Conservation (phyloP, 306 rosid species). For the Dryas octopetala region DNA sequence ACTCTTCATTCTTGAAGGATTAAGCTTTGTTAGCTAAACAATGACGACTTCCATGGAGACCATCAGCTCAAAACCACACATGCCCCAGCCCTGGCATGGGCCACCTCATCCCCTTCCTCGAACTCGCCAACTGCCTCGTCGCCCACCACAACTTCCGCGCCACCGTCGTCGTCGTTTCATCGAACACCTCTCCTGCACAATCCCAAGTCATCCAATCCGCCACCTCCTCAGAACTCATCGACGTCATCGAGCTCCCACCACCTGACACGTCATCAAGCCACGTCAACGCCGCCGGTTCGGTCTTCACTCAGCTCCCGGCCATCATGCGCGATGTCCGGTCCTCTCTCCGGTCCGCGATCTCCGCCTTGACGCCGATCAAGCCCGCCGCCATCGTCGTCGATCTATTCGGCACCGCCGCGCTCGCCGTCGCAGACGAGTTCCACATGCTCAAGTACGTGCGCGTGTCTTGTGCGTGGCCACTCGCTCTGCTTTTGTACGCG, state of each 20-base stretch:
- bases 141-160: slow-evolving; percentile 1
- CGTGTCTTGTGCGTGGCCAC: slow-evolving; percentile 42
- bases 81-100: slow-evolving; percentile 7
- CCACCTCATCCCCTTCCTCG: slow-evolving; percentile 1
- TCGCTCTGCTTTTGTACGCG: slow-evolving; percentile 22
- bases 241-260: slow-evolving; percentile 37
- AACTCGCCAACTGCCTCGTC: slow-evolving; percentile 5
- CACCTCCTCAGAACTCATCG: slow-evolving; percentile 3
- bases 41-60: neutral
- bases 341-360: slow-evolving; percentile 1
- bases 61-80: neutral
- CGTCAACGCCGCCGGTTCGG: slow-evolving; percentile 1
- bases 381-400: slow-evolving; percentile 43
- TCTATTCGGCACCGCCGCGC: slow-evolving; percentile 39
- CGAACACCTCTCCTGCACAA: neutral
- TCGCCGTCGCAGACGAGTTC: slow-evolving; percentile 49
- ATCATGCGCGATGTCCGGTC: slow-evolving; percentile 32
- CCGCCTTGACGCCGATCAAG: slow-evolving; percentile 15
- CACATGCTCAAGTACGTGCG: slow-evolving; percentile 40
- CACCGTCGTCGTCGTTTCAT: neutral
- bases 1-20: too few relatives aligned
- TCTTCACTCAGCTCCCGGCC: slow-evolving; percentile 8
- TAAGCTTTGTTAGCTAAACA: too few relatives aligned
- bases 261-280: slow-evolving; percentile 20
- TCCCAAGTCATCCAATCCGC: slow-evolving; percentile 13